These are phyloP conservation scores for Chlamydomonas schloesseri DNA, from an alignment of 139 green algal species.

Conservation along the genomic window DNA sequence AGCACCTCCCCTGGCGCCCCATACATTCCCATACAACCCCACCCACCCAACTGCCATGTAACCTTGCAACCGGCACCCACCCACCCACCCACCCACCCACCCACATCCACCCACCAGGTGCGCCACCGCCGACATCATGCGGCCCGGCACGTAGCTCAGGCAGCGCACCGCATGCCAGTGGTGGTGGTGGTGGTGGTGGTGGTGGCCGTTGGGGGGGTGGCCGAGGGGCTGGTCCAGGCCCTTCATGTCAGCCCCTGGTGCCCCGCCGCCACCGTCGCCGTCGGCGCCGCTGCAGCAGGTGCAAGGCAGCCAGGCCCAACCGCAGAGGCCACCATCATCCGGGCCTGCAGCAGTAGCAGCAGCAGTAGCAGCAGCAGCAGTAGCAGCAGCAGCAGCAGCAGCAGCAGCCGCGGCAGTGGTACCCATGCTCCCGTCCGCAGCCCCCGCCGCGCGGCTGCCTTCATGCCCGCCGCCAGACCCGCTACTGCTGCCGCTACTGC, in stretches of 20 bases:
- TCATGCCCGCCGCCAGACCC: too few species aligned
- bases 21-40: too few species aligned
- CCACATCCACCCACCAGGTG: neutral
- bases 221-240: neutral
- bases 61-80: neutral
- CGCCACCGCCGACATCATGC: neutral
- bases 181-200: neutral
- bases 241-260: neutral
- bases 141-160: constrained; percentile 21
- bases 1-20: too few species aligned
- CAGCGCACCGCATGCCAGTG: constrained; percentile 34
- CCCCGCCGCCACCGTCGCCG: neutral
- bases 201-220: neutral
- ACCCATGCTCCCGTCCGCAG: too few species aligned
- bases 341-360: neutral
- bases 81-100: neutral
- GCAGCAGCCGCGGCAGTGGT: neutral
- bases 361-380: neutral
- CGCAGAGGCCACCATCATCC: too few species aligned
- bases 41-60: too few species aligned
- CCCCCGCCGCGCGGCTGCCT: too few species aligned
- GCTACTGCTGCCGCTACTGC: too few species aligned
- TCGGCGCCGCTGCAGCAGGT: neutral
- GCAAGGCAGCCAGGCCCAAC: constrained; percentile 23
- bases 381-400: neutral